A percentile compares a stretch with the other conserved stretches of the same genome.
These are phyloP conservation scores for Lathyrus sativus DNA, from an alignment of 306 rosid genomes.

Conservation along the genomic window DNA sequence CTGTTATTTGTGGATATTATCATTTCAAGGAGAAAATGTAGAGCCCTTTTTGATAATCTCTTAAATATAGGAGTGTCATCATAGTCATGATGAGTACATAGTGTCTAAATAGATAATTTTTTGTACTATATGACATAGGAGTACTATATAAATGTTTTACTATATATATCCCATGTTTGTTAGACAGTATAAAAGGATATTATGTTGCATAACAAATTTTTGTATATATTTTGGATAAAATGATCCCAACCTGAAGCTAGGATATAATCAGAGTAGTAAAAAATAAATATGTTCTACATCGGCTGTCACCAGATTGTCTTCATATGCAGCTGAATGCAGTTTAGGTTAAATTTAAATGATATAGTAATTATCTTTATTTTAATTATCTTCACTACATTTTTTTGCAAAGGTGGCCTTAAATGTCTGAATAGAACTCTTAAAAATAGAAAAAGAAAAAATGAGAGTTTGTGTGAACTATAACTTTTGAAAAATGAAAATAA, in stretches of 20 bases:
- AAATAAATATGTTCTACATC: slow-evolving; percentile 9
- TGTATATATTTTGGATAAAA: not conserved
- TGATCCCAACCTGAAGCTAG: not conserved
- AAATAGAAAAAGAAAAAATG: not conserved
- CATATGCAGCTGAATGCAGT: slow-evolving; percentile 5
- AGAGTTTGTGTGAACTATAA: slow-evolving; percentile 2
- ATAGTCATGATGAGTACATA: slow-evolving; percentile 2
- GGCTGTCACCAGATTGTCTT: not conserved
- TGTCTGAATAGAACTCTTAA: slow-evolving; percentile 1
- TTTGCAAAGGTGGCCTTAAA: no score
- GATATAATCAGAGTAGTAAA: not conserved
- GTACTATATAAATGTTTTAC: no score
- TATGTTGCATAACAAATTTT: not conserved
- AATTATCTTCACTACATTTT: not conserved
- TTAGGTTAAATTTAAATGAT: slow-evolving; percentile 28
- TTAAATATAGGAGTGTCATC: not conserved
- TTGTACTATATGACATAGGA: not conserved
- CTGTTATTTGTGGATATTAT: not conserved
- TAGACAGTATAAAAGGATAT: not conserved
- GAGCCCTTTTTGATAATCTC: slow-evolving; percentile 1
- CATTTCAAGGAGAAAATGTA: not conserved
- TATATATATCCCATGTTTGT: not conserved
- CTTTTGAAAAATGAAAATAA: slow-evolving; percentile 16
- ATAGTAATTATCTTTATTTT: not conserved
- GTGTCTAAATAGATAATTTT: not conserved